phyloP scores from a whole-genome alignment of 2,329 filamentous ascomycete genomes.

The Xylariaceae sp. region DNA sequence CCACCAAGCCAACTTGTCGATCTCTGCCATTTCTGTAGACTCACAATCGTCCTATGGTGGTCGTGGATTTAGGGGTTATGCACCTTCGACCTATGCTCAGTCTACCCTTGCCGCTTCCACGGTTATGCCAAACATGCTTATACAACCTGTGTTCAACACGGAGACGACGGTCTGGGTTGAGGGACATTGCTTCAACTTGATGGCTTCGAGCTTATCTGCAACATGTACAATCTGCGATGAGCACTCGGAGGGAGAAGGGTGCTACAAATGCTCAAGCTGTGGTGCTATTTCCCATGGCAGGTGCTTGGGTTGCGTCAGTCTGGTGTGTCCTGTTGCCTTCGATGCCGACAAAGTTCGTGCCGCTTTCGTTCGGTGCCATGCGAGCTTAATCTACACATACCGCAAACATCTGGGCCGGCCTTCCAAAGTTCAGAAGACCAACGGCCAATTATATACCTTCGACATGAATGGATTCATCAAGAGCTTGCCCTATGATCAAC shows the following conservation, averaged over 20 bases:
- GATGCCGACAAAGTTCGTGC: conserved; percentile 58
- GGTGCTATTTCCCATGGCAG: conserved; percentile 53
- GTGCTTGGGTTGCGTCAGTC: conserved; percentile 58
- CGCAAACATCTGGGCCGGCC: conserved; percentile 60
- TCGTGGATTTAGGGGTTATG: conserved; percentile 70
- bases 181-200: conserved; percentile 74
- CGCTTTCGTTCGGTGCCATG: conserved; percentile 61
- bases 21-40: conserved; percentile 57
- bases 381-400: conserved; percentile 64
- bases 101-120: conserved; percentile 84
- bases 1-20: conserved; percentile 55
- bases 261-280: conserved; percentile 71
- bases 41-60: conserved; percentile 69
- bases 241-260: conserved; percentile 64
- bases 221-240: conserved; percentile 75
- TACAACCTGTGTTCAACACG: conserved; percentile 74
- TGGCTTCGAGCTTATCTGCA: conserved; percentile 53
- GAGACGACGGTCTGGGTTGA: conserved; percentile 81
- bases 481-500: conserved; percentile 62
- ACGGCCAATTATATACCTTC: conserved; percentile 59
- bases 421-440: conserved; percentile 56
- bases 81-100: conserved; percentile 78
- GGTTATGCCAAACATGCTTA: conserved; percentile 79
- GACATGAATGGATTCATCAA: conserved; percentile 63
- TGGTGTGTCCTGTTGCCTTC: conserved; percentile 62